A percentile compares a stretch with the other conserved stretches of the same genome.
These are phyloP conservation scores for Vitis rupestris DNA, from an alignment of 164 flowering plant genomes.

Conservation along the genomic window DNA sequence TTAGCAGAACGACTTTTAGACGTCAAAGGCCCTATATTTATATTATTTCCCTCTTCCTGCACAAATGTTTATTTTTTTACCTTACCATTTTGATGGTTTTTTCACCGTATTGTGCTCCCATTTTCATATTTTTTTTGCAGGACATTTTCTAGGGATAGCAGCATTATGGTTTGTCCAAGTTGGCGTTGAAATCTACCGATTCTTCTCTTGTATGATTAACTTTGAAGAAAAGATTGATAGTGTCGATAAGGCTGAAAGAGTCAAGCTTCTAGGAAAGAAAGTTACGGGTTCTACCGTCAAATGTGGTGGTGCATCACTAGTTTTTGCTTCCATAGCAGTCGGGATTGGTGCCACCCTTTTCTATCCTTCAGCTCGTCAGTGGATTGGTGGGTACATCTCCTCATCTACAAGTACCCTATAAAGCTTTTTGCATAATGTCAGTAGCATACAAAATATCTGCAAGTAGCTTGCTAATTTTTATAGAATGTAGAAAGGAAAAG, in stretches of 20 bases:
- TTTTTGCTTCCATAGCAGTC: constrained; percentile 89
- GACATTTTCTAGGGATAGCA: constrained; percentile 71
- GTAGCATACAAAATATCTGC: background rate
- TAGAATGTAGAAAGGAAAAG: too few relatives aligned
- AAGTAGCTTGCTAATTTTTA: too few relatives aligned
- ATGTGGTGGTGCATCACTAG: constrained; percentile 63
- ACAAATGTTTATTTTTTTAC: too few relatives aligned
- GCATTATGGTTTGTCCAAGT: constrained; percentile 90
- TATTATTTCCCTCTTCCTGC: background rate
- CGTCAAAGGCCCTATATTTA: constrained; percentile 32
- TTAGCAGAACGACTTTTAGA: constrained; percentile 85
- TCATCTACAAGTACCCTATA: background rate
- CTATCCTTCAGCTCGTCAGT: constrained; percentile 83
- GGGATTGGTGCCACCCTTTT: constrained; percentile 72
- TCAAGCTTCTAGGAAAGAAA: constrained; percentile 54
- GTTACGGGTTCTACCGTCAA: constrained; percentile 45
- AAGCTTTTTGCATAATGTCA: background rate
- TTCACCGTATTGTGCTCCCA: constrained; percentile 6
- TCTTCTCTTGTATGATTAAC: constrained; percentile 22
- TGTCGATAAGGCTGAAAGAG: constrained; percentile 33
- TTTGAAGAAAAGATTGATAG: constrained; percentile 31
- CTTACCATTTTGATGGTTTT: background rate
- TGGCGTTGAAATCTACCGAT: constrained; percentile 66
- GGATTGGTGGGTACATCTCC: constrained; percentile 75
- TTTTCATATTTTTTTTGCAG: constrained; percentile 35